Percentiles rank a stretch among this genome's conserved stretches.
Evolutionary conservation across 148 eudicot genomes (phyloP).

Genomic region (Fallopia convolvulus): DNA sequence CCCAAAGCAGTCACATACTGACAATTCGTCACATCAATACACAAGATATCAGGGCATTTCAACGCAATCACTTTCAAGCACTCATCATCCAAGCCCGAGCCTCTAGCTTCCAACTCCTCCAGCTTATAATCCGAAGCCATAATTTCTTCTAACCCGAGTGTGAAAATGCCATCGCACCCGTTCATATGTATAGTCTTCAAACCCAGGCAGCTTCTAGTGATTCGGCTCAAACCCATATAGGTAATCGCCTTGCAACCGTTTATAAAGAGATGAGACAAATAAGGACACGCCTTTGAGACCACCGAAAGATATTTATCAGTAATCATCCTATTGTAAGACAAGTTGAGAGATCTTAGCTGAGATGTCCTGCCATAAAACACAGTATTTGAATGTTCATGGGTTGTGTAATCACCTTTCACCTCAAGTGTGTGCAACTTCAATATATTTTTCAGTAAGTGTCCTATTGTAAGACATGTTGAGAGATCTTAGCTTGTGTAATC

Average conservation of each 20-base stretch:
- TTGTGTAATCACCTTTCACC: slow-evolving; percentile 33
- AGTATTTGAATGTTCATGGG: too few species aligned
- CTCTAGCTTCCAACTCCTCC: slow-evolving; percentile 35
- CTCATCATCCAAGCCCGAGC: slow-evolving; percentile 28
- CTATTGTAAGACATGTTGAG: slow-evolving; percentile 26
- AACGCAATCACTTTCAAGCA: not conserved
- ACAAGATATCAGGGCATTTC: not conserved
- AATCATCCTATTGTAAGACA: slow-evolving; percentile 25
- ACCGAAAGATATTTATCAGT: slow-evolving; percentile 36
- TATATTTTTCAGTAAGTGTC: slow-evolving; percentile 35
- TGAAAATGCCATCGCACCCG: slow-evolving; percentile 32
- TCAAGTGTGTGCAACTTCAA: slow-evolving; percentile 12
- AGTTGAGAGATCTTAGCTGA: slow-evolving; percentile 25
- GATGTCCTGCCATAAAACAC: slow-evolving; percentile 16
- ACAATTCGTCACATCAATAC: not conserved
- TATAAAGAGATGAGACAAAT: slow-evolving; percentile 37
- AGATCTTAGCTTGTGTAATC: slow-evolving; percentile 26
- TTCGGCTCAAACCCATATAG: slow-evolving; percentile 29
- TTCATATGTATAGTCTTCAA: slow-evolving; percentile 37
- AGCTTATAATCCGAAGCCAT: slow-evolving; percentile 15
- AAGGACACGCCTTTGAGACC: slow-evolving; percentile 41
- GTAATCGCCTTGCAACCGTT: slow-evolving; percentile 33
- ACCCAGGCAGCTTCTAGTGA: slow-evolving; percentile 29
- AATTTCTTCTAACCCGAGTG: slow-evolving; percentile 18
- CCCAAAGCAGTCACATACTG: not conserved